phyloP scores from a whole-genome alignment of 495 filamentous ascomycete genomes.

The Penicillium steckii region DNA sequence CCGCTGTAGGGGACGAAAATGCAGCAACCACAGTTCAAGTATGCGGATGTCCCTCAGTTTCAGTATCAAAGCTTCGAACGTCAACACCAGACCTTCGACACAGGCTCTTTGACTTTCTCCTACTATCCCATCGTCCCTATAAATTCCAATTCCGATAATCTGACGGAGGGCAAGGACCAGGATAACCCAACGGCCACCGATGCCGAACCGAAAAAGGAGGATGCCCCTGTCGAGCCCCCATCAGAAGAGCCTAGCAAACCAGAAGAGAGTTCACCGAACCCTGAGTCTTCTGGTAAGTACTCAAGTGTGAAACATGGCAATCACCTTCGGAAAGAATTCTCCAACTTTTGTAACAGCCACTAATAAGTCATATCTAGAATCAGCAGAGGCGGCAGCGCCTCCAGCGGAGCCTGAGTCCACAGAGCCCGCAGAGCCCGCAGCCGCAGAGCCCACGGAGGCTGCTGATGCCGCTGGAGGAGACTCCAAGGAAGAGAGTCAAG shows the following conservation, averaged over 20 bases:
- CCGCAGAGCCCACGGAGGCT: constrained; percentile 24
- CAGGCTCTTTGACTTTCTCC: constrained; percentile 31
- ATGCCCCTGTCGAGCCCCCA: constrained; percentile 20
- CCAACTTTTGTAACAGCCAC: constrained; percentile 1
- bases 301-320: background rate
- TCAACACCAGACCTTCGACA: constrained; percentile 44
- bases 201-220: constrained; percentile 25
- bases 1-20: constrained; percentile 35
- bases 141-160: constrained; percentile 27
- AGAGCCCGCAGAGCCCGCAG: constrained; percentile 25
- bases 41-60: constrained; percentile 42
- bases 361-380: constrained; percentile 23
- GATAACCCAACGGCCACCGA: constrained; percentile 31
- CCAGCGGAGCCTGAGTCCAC: constrained; percentile 24
- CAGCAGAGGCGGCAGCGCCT: constrained; percentile 27
- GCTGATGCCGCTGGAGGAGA: constrained; percentile 19
- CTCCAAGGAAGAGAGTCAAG: constrained; percentile 21
- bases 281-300: constrained; percentile 33
- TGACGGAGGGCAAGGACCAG: constrained; percentile 42
- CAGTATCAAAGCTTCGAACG: constrained; percentile 37
- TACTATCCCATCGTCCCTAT: constrained; percentile 33
- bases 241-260: constrained; percentile 17
- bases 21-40: constrained; percentile 34
- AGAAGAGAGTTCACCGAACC: constrained; percentile 22
- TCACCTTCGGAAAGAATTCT: background rate